Base-by-base conservation (phyloP, 116 monocot species). In the Trichopus zeylanicus region DNA sequence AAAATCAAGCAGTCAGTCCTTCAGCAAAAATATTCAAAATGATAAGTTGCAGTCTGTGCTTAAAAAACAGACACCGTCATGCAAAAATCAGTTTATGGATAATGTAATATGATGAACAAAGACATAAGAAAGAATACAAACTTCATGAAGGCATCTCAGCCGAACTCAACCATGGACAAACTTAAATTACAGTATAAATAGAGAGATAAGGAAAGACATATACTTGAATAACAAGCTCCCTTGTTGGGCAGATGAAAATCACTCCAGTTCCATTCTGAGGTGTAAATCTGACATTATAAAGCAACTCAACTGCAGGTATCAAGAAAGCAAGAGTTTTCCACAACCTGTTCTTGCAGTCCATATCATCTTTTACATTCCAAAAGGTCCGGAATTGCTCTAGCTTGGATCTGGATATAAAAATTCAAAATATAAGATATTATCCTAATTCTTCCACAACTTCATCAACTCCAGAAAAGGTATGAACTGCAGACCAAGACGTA, bases 271-370 rank as follows among this genome's bases (percentile, higher is more conserved):
- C 89, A 54, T 94, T 94, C 38, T 83, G 68, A 51, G 82, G 53
- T 30, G 56, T 68, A 53, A 94, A 94, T 26, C 53, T 59, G 32
- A 83, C 67, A 46, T 76, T 63, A 64, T 81, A 61, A 33, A 94
- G 64, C 60, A 94, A 69, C 63, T 94, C 94, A 1, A 94, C 61
- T 3, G 83, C 89, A 10, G 94, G 94, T 49, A 94, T 76, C 51
- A 94, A 67, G 60, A 94, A 94, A 16, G 94, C 94, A 35, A 93
- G 89, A 7, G 93, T 93, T 93, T 93, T 28, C 93, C 89, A 5
- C 89, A 93, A 53, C 93, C 93, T 4, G 93, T 94, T 60, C 75
- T 80, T 24, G 94, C 94, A 48, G 89, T 82, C 93, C 82, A 93
- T 80, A 31, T 85, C 89, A 68, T 93, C 86, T 51, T 83, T 81